Percentiles rank a stretch among this genome's conserved stretches.
phyloP scores from a whole-genome alignment of 495 filamentous ascomycete genomes.

The Aspergillus nidulans region DNA sequence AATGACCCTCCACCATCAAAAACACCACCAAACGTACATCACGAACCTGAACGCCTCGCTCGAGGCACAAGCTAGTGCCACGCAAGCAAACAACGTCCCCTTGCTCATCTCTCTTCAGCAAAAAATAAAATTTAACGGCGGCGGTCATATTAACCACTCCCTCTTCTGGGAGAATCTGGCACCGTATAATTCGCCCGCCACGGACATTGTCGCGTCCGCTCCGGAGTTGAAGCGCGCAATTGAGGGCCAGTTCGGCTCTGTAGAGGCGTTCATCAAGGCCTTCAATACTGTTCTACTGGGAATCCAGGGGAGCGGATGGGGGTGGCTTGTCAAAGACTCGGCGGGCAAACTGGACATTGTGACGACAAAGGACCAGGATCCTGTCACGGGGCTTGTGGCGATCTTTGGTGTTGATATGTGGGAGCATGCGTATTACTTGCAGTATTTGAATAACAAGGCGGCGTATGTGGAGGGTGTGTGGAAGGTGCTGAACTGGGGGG shows the following conservation, averaged over 20 bases:
- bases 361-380: slow-evolving; percentile 85
- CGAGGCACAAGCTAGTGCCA: slow-evolving; percentile 46
- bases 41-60: slow-evolving; percentile 55
- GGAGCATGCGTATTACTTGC: slow-evolving; percentile 79
- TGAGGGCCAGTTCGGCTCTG: slow-evolving; percentile 62
- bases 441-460: slow-evolving; percentile 96
- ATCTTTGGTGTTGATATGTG: slow-evolving; percentile 94
- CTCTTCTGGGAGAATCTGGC: slow-evolving; percentile 91
- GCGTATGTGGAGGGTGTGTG: slow-evolving; percentile 91
- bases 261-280: slow-evolving; percentile 62
- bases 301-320: slow-evolving; percentile 92
- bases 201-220: slow-evolving; percentile 56
- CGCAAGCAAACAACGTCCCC: slow-evolving; percentile 48
- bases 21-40: slow-evolving; percentile 65
- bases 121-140: slow-evolving; percentile 91
- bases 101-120: slow-evolving; percentile 77
- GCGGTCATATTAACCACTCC: slow-evolving; percentile 88
- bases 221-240: slow-evolving; percentile 57
- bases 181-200: slow-evolving; percentile 58
- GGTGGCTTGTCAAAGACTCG: slow-evolving; percentile 80
- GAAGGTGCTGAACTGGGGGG: slow-evolving; percentile 96
- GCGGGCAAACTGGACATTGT: slow-evolving; percentile 64
- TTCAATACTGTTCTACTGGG: slow-evolving; percentile 71
- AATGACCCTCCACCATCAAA: slow-evolving; percentile 81
- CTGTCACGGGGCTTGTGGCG: slow-evolving; percentile 71